phyloP scores from a whole-genome alignment of 176 grass and related monocot species.

The Tuctoria greenei region DNA sequence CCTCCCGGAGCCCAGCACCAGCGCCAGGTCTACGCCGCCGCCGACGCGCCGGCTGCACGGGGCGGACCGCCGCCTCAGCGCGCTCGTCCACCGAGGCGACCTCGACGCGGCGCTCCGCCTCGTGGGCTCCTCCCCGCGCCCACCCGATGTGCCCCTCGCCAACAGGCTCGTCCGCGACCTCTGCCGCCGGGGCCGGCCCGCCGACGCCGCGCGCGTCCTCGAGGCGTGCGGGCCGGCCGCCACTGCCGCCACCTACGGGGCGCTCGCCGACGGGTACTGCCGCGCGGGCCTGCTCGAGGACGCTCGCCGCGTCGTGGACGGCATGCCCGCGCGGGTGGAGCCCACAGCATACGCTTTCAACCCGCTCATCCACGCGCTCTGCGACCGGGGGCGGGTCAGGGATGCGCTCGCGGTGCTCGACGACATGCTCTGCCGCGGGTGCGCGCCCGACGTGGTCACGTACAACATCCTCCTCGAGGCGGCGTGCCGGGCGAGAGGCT shows the following conservation, averaged over 20 bases:
- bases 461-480: conserved; percentile 82
- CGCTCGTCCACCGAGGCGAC: conserved; percentile 53
- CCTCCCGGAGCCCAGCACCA: conserved; percentile 13
- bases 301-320: conserved; percentile 53
- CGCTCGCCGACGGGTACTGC: conserved; percentile 61
- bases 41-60: conserved; percentile 36
- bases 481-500: conserved; percentile 52
- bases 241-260: conserved; percentile 65
- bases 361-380: conserved; percentile 67
- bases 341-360: conserved; percentile 67
- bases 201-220: conserved; percentile 56
- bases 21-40: not conserved
- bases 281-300: conserved; percentile 53
- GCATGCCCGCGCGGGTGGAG: conserved; percentile 46
- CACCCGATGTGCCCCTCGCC: conserved; percentile 50
- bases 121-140: conserved; percentile 36
- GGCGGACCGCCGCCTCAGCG: conserved; percentile 50
- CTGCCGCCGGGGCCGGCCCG: conserved; percentile 56
- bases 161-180: conserved; percentile 66
- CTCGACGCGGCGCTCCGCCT: conserved; percentile 59
- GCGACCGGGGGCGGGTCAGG: conserved; percentile 45
- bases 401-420: conserved; percentile 69
- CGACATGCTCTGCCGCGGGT: conserved; percentile 55
- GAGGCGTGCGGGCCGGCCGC: conserved; percentile 49
- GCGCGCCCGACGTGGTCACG: conserved; percentile 66